Base-by-base conservation (phyloP, 1,139 yeast species). In the Saccharomyces hybrid region DNA sequence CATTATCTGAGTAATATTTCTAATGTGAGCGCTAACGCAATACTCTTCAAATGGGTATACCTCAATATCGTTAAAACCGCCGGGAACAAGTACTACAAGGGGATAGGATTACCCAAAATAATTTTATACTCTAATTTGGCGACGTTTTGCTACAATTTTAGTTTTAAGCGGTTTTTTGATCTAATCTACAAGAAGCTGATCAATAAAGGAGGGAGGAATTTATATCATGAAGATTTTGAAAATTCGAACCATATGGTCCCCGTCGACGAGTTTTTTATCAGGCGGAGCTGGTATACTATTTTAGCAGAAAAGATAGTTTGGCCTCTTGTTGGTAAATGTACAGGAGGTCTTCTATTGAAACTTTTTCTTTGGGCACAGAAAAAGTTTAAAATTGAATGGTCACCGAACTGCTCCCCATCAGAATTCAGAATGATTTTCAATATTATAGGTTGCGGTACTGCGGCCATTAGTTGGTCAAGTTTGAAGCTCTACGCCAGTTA, bases 341-440 rank as follows among this genome's bases (percentile, higher is more conserved):
- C 38, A 8, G 58, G 57, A n/a, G 41, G 49, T 47, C 28, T 48
- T 26, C 11, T 52, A 16, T 28, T 38, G 16, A 27, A 41, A 2
- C 7, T 48, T 23, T 52, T 46, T 41, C 28, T 52, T 13, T 38
- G 32, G 11, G 6, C 52, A 11, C 49, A 48, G 32, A 47, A 49
- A 38, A 32, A 31, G 27, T 48, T 49, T 6, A 46, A 46, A 38
- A 25, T 51, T 8, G 38, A 14, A 13, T 47, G 41, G 34, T 29
- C 44, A 23, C 52, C 52, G 14, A 52, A 46, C 3, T 46, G 58
- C 53, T 29, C 78, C 0, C 75, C 75, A 1, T 77, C 76, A 56
- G 78, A 76, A 55, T 62, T 71, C 25, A 57, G 68, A 23, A 72
- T 78, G 58, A 65, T 78, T n/a, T 67, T 78, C 34, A 80, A 80